Evolutionary conservation across 1,284 basidiomycete species (phyloP).

Genomic region (Megacollybia platyphylla): DNA sequence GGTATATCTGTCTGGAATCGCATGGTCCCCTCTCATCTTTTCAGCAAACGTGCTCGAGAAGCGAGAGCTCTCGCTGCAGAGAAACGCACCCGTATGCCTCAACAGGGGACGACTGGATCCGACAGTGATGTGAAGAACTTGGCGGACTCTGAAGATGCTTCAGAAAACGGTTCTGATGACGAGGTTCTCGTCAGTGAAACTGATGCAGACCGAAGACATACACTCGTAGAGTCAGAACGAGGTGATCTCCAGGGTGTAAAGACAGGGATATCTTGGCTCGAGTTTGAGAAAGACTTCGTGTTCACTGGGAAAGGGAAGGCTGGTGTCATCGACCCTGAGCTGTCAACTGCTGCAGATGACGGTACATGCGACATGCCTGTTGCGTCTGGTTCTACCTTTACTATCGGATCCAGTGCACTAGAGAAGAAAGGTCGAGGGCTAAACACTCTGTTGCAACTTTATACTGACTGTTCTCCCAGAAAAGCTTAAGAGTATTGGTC

Average conservation of each 20-base stretch:
- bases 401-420: not conserved
- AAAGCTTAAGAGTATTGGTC: conserved; percentile 10
- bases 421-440: conserved; percentile 1
- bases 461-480: not conserved
- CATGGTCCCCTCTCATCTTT: not conserved
- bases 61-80: conserved; percentile 65
- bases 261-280: conserved; percentile 21
- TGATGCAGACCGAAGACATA: conserved; percentile 38
- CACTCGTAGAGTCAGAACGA: conserved; percentile 29
- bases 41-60: conserved; percentile 62
- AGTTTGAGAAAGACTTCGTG: conserved; percentile 35
- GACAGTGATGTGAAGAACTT: not conserved
- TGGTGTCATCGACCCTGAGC: conserved; percentile 9
- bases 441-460: conserved; percentile 4
- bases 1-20: conserved; percentile 24
- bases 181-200: conserved; percentile 34
- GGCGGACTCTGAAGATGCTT: conserved; percentile 5
- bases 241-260: conserved; percentile 22
- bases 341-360: conserved; percentile 10
- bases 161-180: conserved; percentile 12
- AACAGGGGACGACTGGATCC: conserved; percentile 9
- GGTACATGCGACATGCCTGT: conserved; percentile 15
- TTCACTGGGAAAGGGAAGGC: conserved; percentile 14
- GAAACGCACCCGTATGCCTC: conserved; percentile 35
- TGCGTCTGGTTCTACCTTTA: conserved; percentile 19